Base-by-base conservation (phyloP, 805 yeast genomes). In the Candida coleopterorum region DNA sequence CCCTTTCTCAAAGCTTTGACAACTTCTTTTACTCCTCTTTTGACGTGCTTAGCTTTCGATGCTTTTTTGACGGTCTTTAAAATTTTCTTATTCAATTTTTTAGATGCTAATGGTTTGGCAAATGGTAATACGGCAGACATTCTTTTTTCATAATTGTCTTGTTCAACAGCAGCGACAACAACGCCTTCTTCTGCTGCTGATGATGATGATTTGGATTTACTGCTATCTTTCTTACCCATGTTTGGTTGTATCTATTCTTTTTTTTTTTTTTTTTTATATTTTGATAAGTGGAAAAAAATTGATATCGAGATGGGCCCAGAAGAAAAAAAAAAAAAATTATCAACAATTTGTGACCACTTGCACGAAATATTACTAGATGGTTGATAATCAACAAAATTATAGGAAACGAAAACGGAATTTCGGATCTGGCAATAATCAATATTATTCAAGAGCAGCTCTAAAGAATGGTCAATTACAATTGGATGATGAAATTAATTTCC, bases 1-100 rank as follows among this genome's bases (percentile, higher is more conserved):
- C 97, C 97, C 67, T 93, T 93, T 72, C 98, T 81, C 46, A 93
- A 75, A 16, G 97, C 93, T 70, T 93, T 93, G 52, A 90, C 97
- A 25, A 93, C 98, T 68, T 93, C 99, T 67, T 93, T 93, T 39
- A 93, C 97, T 61, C 99, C 99, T 68, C 98, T 79, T 69, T 88
- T 90, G 50, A 93, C 96, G 64, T 90, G 96, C 70, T 93, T 93
- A 46, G 96, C 94, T 70, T 93, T 93, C 37, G 97, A 88, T 8
- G 98, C 97, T 64, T 87, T 90, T 75, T 93, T 93, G 46, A 93
- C 94, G 30, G 96, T 86, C 70, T 93, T 93, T 56, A 94, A 75
- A 12, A 90, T 82, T 66, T 90, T 93, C 68, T 93, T 93, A 72
- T 93, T 93, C 58, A 90, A 70, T 64, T 93, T 93, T 70, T 93